These are phyloP conservation scores for Juglanconis juglandina DNA, from an alignment of 2,329 filamentous ascomycete genomes.

Conservation along the genomic window DNA sequence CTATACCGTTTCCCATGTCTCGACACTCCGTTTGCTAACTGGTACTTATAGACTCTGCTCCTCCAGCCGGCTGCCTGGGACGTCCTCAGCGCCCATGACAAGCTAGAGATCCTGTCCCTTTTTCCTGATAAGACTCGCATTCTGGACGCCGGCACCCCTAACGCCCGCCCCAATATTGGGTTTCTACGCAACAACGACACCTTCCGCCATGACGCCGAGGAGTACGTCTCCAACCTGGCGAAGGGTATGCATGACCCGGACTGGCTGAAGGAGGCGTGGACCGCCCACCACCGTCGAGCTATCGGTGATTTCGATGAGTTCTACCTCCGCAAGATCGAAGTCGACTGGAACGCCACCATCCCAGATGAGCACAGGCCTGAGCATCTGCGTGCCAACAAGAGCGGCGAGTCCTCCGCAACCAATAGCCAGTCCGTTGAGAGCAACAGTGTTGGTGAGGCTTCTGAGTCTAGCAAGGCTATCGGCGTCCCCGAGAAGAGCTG, in stretches of 20 bases:
- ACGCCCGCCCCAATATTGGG: constrained; percentile 32
- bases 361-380: constrained; percentile 13
- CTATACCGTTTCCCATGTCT: too few species aligned
- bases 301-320: constrained; percentile 49
- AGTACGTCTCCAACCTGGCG: constrained; percentile 41
- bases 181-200: constrained; percentile 39
- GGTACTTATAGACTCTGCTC: constrained; percentile 30
- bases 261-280: constrained; percentile 52
- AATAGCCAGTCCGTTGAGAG: not conserved
- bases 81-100: constrained; percentile 31
- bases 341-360: constrained; percentile 40
- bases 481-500: not conserved
- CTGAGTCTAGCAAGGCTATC: not conserved
- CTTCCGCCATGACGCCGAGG: constrained; percentile 40
- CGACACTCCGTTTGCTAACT: constrained; percentile 8
- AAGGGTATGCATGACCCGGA: constrained; percentile 48
- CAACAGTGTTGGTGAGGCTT: not conserved
- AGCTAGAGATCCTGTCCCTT: constrained; percentile 30
- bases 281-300: constrained; percentile 46
- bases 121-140: constrained; percentile 35
- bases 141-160: constrained; percentile 26
- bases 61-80: constrained; percentile 37
- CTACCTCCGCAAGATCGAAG: constrained; percentile 41
- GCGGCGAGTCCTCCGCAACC: not conserved
- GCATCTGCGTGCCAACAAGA: not conserved